Base-by-base conservation (phyloP, 129 eudicot species). In the Lactuca sativa region DNA sequence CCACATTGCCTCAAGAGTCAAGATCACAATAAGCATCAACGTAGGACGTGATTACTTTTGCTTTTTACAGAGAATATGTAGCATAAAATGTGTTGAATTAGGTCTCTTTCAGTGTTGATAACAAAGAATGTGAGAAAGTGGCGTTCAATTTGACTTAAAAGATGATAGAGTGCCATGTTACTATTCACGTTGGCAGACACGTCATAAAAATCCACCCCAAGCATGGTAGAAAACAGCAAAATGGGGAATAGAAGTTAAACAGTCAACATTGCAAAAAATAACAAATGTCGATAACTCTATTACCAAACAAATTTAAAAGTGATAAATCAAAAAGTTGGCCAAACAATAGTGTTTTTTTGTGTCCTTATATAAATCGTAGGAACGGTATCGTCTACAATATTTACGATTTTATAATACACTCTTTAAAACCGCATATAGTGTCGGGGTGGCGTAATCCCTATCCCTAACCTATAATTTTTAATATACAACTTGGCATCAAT, bases 401-500 rank as follows among this genome's bases (percentile, higher is more conserved):
- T 38, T 38, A 38, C 6, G 8, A 38, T 7, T 38, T 38, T 38
- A 47, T 47, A 47, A 47, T 10, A 47, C 52, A 47, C 11, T 47
- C 12, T 47, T 4, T 9, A 9, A 47, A 47, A 47, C 12, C n/a
- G n/a, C 52, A 47, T 47, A 47, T 9, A 47, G n/a, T 47, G 52
- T n/a, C n/a, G 52, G 52, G 17, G 6, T 34, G 47, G 37, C 37
- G 43, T 25, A 38, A 34, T 34, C 12, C 21, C 21, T 21, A 21
- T 21, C 21, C 21, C 21, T 21, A 21, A 21, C 10, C 25, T 18
- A 38, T 17, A 54, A 7, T 21, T 56, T 38, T 56, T 38, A 56
- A 40, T 25, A 69, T 15, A 56, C 74, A 37, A 69, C 56, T 69
- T 38, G 9, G 0, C 56, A 49, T 30, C 44, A 30, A 10, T 69